Percentiles rank a stretch among this genome's conserved stretches.
phyloP scores from a whole-genome alignment of 2,329 filamentous ascomycete genomes.

The Arthroderma uncinatum region DNA sequence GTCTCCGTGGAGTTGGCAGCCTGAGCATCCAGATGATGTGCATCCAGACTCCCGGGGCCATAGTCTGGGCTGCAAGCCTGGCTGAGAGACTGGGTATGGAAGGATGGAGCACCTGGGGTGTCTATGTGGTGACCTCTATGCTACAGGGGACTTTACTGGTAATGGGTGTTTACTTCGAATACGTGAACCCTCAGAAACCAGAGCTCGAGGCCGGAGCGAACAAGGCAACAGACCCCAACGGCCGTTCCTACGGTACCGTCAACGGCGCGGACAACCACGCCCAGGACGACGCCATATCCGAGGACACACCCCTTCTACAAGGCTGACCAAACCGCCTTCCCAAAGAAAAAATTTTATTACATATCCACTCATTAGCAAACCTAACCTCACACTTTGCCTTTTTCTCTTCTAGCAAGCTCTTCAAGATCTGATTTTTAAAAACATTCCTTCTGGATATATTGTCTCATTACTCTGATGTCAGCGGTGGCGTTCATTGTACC shows the following conservation, averaged over 20 bases:
- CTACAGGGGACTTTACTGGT: slow-evolving; percentile 71
- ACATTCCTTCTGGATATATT: not conserved
- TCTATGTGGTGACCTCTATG: slow-evolving; percentile 74
- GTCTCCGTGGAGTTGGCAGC: slow-evolving; percentile 73
- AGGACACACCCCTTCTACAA: slow-evolving; percentile 19
- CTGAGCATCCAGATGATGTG: slow-evolving; percentile 96
- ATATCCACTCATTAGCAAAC: not conserved
- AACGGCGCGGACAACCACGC: slow-evolving; percentile 7
- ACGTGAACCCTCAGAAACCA: slow-evolving; percentile 37
- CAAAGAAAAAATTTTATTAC: not conserved
- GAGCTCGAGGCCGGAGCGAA: slow-evolving; percentile 13
- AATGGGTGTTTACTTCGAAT: slow-evolving; percentile 67
- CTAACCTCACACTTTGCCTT: not conserved
- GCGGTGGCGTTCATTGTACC: not conserved
- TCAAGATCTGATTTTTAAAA: not conserved
- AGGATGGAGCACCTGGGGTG: slow-evolving; percentile 93
- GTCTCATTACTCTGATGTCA: not conserved
- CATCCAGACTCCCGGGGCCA: slow-evolving; percentile 88
- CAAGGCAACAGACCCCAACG: not conserved
- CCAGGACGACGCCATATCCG: slow-evolving; percentile 10
- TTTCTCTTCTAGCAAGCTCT: not conserved
- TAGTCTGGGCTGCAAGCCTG: slow-evolving; percentile 78
- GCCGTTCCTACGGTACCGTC: slow-evolving; percentile 8
- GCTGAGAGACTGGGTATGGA: slow-evolving; percentile 64
- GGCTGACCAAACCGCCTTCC: not conserved